Evolutionary conservation across 495 filamentous ascomycete genomes (phyloP).

Genomic region (Lepraria neglecta): DNA sequence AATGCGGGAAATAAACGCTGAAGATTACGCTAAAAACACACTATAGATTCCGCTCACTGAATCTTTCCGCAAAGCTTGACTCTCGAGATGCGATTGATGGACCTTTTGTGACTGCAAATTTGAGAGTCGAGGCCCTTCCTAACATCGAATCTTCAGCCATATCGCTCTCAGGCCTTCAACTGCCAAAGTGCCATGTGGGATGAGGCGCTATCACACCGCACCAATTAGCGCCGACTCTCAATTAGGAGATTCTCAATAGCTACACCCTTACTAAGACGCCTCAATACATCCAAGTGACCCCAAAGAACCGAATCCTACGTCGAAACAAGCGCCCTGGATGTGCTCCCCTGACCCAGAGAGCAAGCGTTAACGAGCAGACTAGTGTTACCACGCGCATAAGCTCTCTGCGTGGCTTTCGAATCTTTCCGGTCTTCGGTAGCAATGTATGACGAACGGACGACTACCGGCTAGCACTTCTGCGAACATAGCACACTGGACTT

Average conservation of each 20-base stretch:
- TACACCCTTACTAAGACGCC: neutral
- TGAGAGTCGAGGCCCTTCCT: too few species aligned
- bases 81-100: too few species aligned
- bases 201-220: conserved; percentile 12
- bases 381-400: conserved; percentile 6
- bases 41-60: too few species aligned
- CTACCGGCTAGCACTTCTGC: neutral
- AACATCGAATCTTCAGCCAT: too few species aligned
- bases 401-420: neutral
- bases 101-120: too few species aligned
- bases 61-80: too few species aligned
- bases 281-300: neutral
- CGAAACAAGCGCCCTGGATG: conserved; percentile 8
- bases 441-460: conserved; percentile 3
- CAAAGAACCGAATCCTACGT: neutral
- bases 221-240: conserved; percentile 4
- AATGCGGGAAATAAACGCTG: too few species aligned
- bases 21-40: too few species aligned
- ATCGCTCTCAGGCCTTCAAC: neutral
- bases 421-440: conserved; percentile 8
- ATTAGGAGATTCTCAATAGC: conserved; percentile 8
- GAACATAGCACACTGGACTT: neutral
- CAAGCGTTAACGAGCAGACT: conserved; percentile 6
- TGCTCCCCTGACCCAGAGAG: conserved; percentile 3
- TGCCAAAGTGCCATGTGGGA: conserved; percentile 4